Evolutionary conservation across 768 basidiomycete species (phyloP).

Genomic region (Pulveroboletus ravenelii): DNA sequence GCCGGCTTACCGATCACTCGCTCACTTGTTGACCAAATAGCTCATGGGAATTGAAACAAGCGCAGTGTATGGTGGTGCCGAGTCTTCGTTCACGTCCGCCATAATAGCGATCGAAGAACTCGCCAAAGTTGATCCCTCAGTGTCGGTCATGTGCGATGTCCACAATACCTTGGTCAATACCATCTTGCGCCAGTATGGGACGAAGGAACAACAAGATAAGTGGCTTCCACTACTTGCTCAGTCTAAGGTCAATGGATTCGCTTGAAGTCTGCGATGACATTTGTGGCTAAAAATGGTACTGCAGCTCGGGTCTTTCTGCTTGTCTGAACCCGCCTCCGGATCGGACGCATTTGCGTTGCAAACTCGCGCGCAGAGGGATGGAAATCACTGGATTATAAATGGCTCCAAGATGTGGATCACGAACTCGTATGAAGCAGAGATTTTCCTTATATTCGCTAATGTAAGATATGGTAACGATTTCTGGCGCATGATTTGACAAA

Average conservation of each 20-base stretch:
- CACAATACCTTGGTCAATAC: slow-evolving; percentile 99
- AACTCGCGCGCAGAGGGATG: slow-evolving; percentile 85
- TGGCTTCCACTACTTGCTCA: slow-evolving; percentile 83
- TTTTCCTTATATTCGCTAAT: slow-evolving; percentile 94
- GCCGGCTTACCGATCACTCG: neutral
- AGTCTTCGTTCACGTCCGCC: slow-evolving; percentile 88
- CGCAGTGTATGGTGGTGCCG: slow-evolving; percentile 79
- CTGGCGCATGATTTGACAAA: neutral
- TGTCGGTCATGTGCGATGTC: slow-evolving; percentile 95
- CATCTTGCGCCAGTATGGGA: slow-evolving; percentile 82
- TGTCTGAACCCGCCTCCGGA: slow-evolving; percentile 89
- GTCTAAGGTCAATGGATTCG: slow-evolving; percentile 50
- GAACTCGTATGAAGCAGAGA: slow-evolving; percentile 87
- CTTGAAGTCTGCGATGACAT: neutral
- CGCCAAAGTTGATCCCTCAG: slow-evolving; percentile 92
- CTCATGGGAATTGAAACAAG: slow-evolving; percentile 97
- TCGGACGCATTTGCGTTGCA: slow-evolving; percentile 97
- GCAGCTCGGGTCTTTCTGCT: slow-evolving; percentile 92
- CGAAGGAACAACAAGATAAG: slow-evolving; percentile 77
- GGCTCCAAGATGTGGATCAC: slow-evolving; percentile 99
- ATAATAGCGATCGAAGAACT: slow-evolving; percentile 97
- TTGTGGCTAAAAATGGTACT: slow-evolving; percentile 1
- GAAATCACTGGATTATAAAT: slow-evolving; percentile 80
- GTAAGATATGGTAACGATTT: slow-evolving; percentile 39
- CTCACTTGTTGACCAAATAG: slow-evolving; percentile 35